Percentiles rank a stretch among this genome's conserved stretches.
Conservation (phyloP, 345 rosid species). For the Tarenaya hassleriana region DNA sequence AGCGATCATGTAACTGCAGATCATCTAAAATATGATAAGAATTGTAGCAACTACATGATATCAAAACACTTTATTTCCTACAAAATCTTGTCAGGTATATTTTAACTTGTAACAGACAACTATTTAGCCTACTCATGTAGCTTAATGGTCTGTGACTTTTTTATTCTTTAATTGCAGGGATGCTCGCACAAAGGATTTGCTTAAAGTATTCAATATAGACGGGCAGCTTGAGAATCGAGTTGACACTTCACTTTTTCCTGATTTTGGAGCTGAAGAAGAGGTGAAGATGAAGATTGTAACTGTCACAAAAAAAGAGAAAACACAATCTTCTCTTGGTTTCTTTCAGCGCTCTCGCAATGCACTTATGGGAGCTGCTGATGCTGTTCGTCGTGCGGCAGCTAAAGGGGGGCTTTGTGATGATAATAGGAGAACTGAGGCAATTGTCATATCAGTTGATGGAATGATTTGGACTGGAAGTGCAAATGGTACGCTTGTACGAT, state of each 20-base stretch:
- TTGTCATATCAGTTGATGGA: conserved; percentile 55
- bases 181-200: conserved; percentile 74
- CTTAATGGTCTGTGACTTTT: conserved; percentile 2
- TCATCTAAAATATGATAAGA: not conserved
- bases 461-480: conserved; percentile 81
- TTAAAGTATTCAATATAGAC: conserved; percentile 75
- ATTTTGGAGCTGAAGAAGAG: conserved; percentile 59
- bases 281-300: conserved; percentile 44
- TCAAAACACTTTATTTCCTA: not conserved
- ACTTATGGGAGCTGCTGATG: conserved; percentile 95
- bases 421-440: conserved; percentile 66
- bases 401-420: conserved; percentile 87
- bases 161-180: conserved; percentile 48
- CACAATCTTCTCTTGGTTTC: conserved; percentile 64
- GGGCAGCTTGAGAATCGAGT: conserved; percentile 78
- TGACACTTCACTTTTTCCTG: conserved; percentile 52
- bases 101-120: conserved; percentile 2
- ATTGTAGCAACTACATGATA: not conserved
- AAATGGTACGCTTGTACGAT: conserved; percentile 65
- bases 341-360: conserved; percentile 92
- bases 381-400: conserved; percentile 82
- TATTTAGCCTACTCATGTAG: not conserved
- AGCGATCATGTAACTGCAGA: no score
- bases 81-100: not conserved
- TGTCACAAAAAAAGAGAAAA: conserved; percentile 62